Base-by-base conservation (phyloP, 345 rosid genomes). In the Salix arbutifolia region DNA sequence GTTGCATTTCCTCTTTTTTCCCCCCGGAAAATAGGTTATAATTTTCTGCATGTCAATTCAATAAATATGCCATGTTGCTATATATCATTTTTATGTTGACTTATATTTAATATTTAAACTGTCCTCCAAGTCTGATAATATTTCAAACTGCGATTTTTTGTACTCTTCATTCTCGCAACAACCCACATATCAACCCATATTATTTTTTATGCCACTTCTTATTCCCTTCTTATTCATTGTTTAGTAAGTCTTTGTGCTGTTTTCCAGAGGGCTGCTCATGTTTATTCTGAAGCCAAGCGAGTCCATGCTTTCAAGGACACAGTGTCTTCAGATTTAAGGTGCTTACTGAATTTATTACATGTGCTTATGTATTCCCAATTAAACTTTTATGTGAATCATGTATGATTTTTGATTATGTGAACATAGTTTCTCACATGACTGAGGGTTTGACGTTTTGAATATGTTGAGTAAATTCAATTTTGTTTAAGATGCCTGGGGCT, bases 271-370 rank as follows among this genome's bases (percentile, higher is more conserved):
- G 98, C 99, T 35, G 86, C 90, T 78, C 97, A 92, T 65, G 98
- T 96, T 33, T 96, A 91, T 71, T 89, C 97, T 2, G 99, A 96
- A 86, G 99, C 98, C 69, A 86, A 79, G 81, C 81, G 98, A 52
- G 99, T 96, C 40, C 83, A 89, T 75, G 93, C 91, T 26, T 96
- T 93, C 88, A 92, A 92, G 87, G 94, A 93, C 83, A 80, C 97
- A 0, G 99, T 96, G 48, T 76, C 85, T 42, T 89, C 98, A 71
- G 77, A 81, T 72, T 81, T 88, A 52, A 93, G 92, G 99, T 90
- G 40, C 28, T 23, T 50, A 14, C 10, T 46, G 13, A 77, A 46
- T 42, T 69, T 69, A 42, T 23, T 58, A 11, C 64, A 58, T 23
- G 8, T 53, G 60, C 60, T 53, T 23, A 8, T 58, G 14, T 58